Conservation (phyloP, 2,329 filamentous ascomycete genomes). For the Ceratocystis cacaofunesta region DNA sequence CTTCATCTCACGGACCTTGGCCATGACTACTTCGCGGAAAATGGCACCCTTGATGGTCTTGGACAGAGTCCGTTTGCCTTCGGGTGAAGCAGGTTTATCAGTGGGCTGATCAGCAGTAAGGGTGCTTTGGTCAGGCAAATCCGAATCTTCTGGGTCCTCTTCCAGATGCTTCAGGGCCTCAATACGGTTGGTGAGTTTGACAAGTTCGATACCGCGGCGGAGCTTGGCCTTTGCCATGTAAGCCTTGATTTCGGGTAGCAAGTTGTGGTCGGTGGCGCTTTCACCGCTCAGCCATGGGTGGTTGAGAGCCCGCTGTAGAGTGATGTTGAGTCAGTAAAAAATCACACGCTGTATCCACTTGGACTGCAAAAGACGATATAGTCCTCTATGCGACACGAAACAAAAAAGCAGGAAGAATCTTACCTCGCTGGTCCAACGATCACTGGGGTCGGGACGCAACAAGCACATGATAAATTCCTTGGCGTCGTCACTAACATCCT, state of each 20-base stretch:
- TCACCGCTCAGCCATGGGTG: constrained; percentile 85
- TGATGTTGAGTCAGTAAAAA: not conserved
- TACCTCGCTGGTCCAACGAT: constrained; percentile 66
- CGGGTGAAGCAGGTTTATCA: constrained; percentile 23
- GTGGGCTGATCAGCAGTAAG: constrained; percentile 34
- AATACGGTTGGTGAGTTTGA: constrained; percentile 92
- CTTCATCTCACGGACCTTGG: constrained; percentile 87
- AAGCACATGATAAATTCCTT: constrained; percentile 84
- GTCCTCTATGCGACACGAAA: not conserved
- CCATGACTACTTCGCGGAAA: constrained; percentile 85
- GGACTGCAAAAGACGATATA: constrained; percentile 3
- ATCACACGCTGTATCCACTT: not conserved
- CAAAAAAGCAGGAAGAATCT: not conserved
- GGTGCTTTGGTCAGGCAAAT: constrained; percentile 44
- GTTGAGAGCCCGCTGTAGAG: constrained; percentile 51
- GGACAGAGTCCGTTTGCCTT: constrained; percentile 30
- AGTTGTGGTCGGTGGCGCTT: constrained; percentile 81
- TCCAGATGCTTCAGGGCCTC: constrained; percentile 87
- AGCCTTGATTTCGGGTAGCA: constrained; percentile 89
- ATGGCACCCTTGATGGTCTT: constrained; percentile 51
- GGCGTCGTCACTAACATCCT: constrained; percentile 85
- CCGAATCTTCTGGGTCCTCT: constrained; percentile 62
- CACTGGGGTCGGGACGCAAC: constrained; percentile 61
- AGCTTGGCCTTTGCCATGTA: constrained; percentile 87
- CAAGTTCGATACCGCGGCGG: constrained; percentile 83